These are phyloP conservation scores for Auriscalpium microsporum DNA, from an alignment of 768 basidiomycete species.

Conservation along the genomic window DNA sequence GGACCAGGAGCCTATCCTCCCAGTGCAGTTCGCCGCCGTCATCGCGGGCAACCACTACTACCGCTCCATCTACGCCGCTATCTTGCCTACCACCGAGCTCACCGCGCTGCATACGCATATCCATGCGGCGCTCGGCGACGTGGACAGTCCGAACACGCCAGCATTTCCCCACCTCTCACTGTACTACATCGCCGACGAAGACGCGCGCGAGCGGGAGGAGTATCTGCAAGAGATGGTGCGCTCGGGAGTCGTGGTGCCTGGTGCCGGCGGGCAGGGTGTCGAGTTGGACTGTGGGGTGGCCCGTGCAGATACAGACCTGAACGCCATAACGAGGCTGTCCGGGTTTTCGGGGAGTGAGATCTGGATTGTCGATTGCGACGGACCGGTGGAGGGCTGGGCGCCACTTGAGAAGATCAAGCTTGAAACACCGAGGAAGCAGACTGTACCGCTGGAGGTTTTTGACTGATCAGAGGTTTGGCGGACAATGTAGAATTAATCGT, in stretches of 20 bases:
- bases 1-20: slow-evolving; percentile 25
- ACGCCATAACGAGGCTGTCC: slow-evolving; percentile 17
- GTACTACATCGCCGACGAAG: slow-evolving; percentile 64
- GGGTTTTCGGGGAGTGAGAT: slow-evolving; percentile 42
- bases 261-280: slow-evolving; percentile 15
- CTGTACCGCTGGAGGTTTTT: not conserved
- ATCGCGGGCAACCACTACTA: slow-evolving; percentile 57
- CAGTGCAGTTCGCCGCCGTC: slow-evolving; percentile 43
- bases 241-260: slow-evolving; percentile 25
- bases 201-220: slow-evolving; percentile 45
- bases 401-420: slow-evolving; percentile 33
- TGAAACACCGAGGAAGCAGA: not conserved
- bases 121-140: slow-evolving; percentile 27
- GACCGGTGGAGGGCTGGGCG: slow-evolving; percentile 51
- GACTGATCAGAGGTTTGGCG: not conserved
- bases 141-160: slow-evolving; percentile 39
- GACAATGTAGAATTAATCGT: no score
- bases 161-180: slow-evolving; percentile 66
- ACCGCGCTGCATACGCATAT: slow-evolving; percentile 40
- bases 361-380: slow-evolving; percentile 54
- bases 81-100: slow-evolving; percentile 39
- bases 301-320: slow-evolving; percentile 20
- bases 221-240: slow-evolving; percentile 36
- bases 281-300: slow-evolving; percentile 26
- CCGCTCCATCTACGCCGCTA: slow-evolving; percentile 57